phyloP scores from a whole-genome alignment of 2,329 filamentous ascomycete species.

The Chaetomiaceae sp. region DNA sequence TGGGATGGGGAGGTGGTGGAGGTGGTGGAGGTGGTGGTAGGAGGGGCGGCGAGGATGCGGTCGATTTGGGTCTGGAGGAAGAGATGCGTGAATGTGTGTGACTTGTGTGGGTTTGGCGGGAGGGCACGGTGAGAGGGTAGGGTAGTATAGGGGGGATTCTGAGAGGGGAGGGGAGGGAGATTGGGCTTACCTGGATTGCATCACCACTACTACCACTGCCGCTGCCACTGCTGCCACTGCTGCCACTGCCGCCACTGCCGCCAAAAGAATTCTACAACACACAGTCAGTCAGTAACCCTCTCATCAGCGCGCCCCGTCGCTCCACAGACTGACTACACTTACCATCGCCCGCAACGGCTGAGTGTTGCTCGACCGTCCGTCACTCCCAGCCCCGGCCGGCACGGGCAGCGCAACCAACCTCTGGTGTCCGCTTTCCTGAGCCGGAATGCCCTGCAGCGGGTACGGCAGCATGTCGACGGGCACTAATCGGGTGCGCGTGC shows the following conservation, averaged over 20 bases:
- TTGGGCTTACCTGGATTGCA: constrained; percentile 4
- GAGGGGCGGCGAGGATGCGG: constrained; percentile 34
- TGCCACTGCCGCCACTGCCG: too few relatives aligned
- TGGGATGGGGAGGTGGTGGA: constrained; percentile 10
- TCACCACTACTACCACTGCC: neutral
- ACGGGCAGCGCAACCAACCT: constrained; percentile 45
- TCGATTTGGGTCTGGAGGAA: constrained; percentile 29
- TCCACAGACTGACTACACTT: too few relatives aligned
- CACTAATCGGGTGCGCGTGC: constrained; percentile 50
- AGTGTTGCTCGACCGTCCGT: constrained; percentile 37
- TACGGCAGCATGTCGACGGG: constrained; percentile 50
- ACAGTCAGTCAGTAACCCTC: neutral
- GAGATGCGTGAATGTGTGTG: too few relatives aligned
- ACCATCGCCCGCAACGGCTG: constrained; percentile 35
- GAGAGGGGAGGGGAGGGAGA: neutral
- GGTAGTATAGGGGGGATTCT: neutral
- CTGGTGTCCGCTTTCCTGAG: constrained; percentile 34
- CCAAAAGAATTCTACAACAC: neutral
- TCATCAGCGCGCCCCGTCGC: too few relatives aligned
- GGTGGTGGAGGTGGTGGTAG: constrained; percentile 10
- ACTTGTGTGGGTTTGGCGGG: neutral
- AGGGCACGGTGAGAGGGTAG: neutral
- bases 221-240: neutral
- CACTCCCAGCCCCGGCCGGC: constrained; percentile 36
- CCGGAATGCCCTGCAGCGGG: constrained; percentile 40